These are phyloP conservation scores for Lecanicillium sp. DNA, from an alignment of 2,329 filamentous ascomycete species.

Conservation along the genomic window DNA sequence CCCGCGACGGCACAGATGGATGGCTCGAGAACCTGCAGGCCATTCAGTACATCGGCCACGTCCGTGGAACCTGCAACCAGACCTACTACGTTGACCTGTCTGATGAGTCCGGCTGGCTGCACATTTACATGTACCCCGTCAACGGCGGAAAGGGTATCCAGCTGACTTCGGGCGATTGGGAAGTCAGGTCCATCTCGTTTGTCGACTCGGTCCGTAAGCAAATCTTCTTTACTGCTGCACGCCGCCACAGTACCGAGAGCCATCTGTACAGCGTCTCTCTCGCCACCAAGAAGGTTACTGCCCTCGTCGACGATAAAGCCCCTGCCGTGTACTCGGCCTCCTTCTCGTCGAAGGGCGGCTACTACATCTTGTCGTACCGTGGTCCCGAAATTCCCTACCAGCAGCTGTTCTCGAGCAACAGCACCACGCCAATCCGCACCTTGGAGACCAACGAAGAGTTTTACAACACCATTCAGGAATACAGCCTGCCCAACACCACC, in stretches of 20 bases:
- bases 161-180: slow-evolving; percentile 59
- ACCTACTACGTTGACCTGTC: slow-evolving; percentile 59
- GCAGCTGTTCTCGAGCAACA: slow-evolving; percentile 52
- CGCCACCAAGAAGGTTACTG: slow-evolving; percentile 40
- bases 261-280: slow-evolving; percentile 61
- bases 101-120: slow-evolving; percentile 60
- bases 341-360: slow-evolving; percentile 53
- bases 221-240: slow-evolving; percentile 58
- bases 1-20: slow-evolving; percentile 49
- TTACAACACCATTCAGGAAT: slow-evolving; percentile 45
- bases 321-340: slow-evolving; percentile 55
- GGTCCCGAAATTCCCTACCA: slow-evolving; percentile 64
- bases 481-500: slow-evolving; percentile 55
- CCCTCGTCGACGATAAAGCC: slow-evolving; percentile 53
- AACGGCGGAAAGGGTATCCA: slow-evolving; percentile 44
- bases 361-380: slow-evolving; percentile 56
- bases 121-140: slow-evolving; percentile 57
- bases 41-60: slow-evolving; percentile 44
- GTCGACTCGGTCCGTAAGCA: slow-evolving; percentile 47
- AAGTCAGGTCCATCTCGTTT: slow-evolving; percentile 51
- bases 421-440: slow-evolving; percentile 44
- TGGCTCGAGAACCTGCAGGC: slow-evolving; percentile 54
- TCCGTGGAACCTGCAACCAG: slow-evolving; percentile 26
- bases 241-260: slow-evolving; percentile 57
- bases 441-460: slow-evolving; percentile 53